Evolutionary conservation across 2,329 filamentous ascomycete species (phyloP).

Genomic region (Colletotrichum sojae): DNA sequence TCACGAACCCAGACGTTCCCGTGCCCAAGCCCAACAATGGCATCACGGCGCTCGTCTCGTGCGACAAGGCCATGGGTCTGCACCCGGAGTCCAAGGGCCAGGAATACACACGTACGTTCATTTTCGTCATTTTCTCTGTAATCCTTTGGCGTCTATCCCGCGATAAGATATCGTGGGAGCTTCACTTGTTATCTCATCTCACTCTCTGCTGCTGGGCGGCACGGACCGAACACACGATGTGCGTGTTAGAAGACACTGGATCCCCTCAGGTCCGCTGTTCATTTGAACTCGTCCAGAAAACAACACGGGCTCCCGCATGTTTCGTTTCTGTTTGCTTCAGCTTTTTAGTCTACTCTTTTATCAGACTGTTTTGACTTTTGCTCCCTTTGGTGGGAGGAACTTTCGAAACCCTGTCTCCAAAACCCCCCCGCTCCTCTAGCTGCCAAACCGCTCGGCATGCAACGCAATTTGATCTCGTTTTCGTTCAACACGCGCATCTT

Average conservation of each 20-base stretch:
- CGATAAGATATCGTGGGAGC: not conserved
- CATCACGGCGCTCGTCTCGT: conserved; percentile 54
- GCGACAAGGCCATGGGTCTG: conserved; percentile 61
- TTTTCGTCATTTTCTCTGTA: too few relatives aligned
- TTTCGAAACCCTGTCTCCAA: conserved; percentile 30
- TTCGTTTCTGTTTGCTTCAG: conserved; percentile 1
- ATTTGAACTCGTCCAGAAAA: conserved; percentile 19
- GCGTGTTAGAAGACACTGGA: not conserved
- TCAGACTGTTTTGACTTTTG: conserved; percentile 23
- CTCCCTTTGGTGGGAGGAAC: conserved; percentile 25
- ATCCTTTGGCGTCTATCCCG: not conserved
- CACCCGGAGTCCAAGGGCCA: conserved; percentile 58
- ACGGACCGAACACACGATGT: conserved; percentile 31
- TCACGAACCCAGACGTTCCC: conserved; percentile 49
- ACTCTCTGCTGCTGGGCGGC: conserved; percentile 5
- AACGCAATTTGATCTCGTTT: too few relatives aligned
- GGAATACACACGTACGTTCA: conserved; percentile 56
- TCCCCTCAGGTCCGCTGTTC: conserved; percentile 15
- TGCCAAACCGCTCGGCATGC: not conserved
- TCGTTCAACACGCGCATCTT: too few relatives aligned
- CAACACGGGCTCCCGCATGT: conserved; percentile 32
- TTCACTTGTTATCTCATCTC: conserved; percentile 2
- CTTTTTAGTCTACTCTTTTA: conserved; percentile 9
- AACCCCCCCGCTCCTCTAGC: not conserved
- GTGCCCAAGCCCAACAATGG: conserved; percentile 49